Evolutionary conservation across 2,329 filamentous ascomycete species (phyloP).

Genomic region (Zasmidium citrigriseum): DNA sequence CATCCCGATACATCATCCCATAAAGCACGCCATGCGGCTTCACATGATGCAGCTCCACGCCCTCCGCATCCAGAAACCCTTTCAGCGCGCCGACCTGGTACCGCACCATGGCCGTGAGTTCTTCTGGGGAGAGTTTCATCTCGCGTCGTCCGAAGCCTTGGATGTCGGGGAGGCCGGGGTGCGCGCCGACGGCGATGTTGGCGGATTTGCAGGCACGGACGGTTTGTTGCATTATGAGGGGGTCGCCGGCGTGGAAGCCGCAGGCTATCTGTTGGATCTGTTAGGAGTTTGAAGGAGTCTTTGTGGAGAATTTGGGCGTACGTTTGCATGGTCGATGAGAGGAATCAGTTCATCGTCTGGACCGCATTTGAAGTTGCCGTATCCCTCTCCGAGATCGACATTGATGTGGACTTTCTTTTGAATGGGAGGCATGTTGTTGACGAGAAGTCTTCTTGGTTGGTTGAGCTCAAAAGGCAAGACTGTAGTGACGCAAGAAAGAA

Average conservation of each 20-base stretch:
- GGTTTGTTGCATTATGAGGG: slow-evolving; percentile 64
- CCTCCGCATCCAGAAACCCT: slow-evolving; percentile 60
- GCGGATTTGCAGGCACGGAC: slow-evolving; percentile 60
- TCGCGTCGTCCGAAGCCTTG: slow-evolving; percentile 65
- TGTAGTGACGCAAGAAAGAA: neutral
- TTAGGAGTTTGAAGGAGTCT: neutral
- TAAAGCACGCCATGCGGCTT: slow-evolving; percentile 59
- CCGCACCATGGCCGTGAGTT: slow-evolving; percentile 50
- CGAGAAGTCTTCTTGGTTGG: neutral
- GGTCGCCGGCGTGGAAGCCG: slow-evolving; percentile 52
- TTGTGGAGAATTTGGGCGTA: slow-evolving; percentile 1
- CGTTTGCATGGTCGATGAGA: slow-evolving; percentile 62
- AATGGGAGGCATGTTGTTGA: slow-evolving; percentile 50
- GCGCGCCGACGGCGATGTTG: slow-evolving; percentile 60
- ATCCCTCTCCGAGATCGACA: slow-evolving; percentile 55
- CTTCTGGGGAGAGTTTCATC: slow-evolving; percentile 54
- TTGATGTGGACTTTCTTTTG: slow-evolving; percentile 57
- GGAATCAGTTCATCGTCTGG: slow-evolving; percentile 63
- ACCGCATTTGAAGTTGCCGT: slow-evolving; percentile 54
- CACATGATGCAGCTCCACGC: slow-evolving; percentile 59
- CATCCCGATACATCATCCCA: slow-evolving; percentile 55
- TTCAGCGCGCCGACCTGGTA: slow-evolving; percentile 67
- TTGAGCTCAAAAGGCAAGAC: neutral
- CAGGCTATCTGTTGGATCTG: slow-evolving; percentile 26
- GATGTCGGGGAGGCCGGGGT: slow-evolving; percentile 64